Percentiles rank a stretch among this genome's conserved stretches.
Conservation (phyloP, 1,284 basidiomycete genomes). For the Trametes versicolor region DNA sequence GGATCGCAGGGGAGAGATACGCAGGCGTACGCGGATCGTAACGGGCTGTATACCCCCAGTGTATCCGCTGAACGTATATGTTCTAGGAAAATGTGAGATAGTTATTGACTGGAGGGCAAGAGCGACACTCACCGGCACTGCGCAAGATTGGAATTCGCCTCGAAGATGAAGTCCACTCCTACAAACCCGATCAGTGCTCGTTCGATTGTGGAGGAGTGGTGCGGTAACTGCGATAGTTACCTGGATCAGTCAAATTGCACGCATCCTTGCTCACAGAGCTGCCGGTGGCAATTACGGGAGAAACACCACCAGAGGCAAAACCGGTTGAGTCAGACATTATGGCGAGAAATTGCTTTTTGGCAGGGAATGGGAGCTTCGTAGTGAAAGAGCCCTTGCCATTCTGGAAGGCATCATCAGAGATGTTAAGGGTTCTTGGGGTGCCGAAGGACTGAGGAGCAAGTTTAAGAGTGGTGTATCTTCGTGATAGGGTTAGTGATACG, state of each 20-base stretch:
- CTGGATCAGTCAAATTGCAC: constrained; percentile 62
- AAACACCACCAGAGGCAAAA: constrained; percentile 71
- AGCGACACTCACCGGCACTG: constrained; percentile 65
- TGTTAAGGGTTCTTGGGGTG: constrained; percentile 60
- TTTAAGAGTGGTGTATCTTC: constrained; percentile 7
- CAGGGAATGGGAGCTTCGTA: constrained; percentile 53
- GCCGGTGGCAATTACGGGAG: constrained; percentile 60
- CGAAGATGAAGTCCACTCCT: constrained; percentile 59
- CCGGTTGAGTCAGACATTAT: constrained; percentile 79
- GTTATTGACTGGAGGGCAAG: background rate
- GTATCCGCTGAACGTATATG: constrained; percentile 63
- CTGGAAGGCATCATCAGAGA: constrained; percentile 64
- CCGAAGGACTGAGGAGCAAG: constrained; percentile 55
- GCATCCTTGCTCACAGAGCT: constrained; percentile 52
- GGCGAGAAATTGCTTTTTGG: constrained; percentile 57
- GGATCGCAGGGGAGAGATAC: background rate
- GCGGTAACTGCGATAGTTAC: constrained; percentile 37
- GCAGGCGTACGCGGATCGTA: constrained; percentile 60
- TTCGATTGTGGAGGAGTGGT: background rate
- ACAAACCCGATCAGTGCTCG: constrained; percentile 5
- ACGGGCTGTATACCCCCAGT: constrained; percentile 64
- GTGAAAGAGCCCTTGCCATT: constrained; percentile 65
- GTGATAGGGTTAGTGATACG: constrained; percentile 38
- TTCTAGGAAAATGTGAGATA: constrained; percentile 46
- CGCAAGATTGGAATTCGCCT: constrained; percentile 60